A percentile compares a stretch with the other conserved stretches of the same genome.
phyloP scores from a whole-genome alignment of 108 stramenopile species.

The Skeletonema tropicum region DNA sequence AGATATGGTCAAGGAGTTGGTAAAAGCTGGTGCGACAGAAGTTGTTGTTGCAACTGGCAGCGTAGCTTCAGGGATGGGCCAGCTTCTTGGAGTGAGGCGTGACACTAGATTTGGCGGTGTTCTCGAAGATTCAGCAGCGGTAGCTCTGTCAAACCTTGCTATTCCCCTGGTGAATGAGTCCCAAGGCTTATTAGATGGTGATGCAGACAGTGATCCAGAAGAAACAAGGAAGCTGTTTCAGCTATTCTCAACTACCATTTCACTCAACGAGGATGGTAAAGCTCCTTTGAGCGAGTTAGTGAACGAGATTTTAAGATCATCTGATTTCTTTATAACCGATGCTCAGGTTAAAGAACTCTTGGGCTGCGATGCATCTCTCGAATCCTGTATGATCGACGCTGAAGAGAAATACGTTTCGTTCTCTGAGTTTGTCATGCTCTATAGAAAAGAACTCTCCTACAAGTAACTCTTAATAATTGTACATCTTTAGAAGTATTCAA shows the following conservation, averaged over 20 bases:
- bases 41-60: constrained; percentile 54
- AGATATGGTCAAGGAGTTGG: constrained; percentile 39
- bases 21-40: constrained; percentile 71
- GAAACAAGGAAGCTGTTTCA: constrained; percentile 40
- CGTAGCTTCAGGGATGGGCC: constrained; percentile 44
- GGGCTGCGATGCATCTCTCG: constrained; percentile 32
- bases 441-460: constrained; percentile 17
- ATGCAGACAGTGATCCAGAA: constrained; percentile 40
- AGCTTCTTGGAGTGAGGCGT: constrained; percentile 33
- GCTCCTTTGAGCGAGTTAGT: constrained; percentile 42
- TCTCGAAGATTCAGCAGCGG: constrained; percentile 27
- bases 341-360: constrained; percentile 32
- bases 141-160: constrained; percentile 32
- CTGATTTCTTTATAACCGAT: constrained; percentile 26
- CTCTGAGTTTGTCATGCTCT: constrained; percentile 44
- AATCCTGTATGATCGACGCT: constrained; percentile 21
- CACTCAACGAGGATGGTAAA: constrained; percentile 45
- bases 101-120: constrained; percentile 34
- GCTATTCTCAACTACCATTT: constrained; percentile 43
- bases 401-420: constrained; percentile 35
- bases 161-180: constrained; percentile 27
- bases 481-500: background rate
- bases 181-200: constrained; percentile 24
- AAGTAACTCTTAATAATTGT: constrained; percentile 4
- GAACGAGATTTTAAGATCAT: constrained; percentile 42